Percentiles rank a stretch among this genome's conserved stretches.
These are phyloP conservation scores for Camelina hispida DNA, from an alignment of 345 rosid genomes.

Conservation along the genomic window DNA sequence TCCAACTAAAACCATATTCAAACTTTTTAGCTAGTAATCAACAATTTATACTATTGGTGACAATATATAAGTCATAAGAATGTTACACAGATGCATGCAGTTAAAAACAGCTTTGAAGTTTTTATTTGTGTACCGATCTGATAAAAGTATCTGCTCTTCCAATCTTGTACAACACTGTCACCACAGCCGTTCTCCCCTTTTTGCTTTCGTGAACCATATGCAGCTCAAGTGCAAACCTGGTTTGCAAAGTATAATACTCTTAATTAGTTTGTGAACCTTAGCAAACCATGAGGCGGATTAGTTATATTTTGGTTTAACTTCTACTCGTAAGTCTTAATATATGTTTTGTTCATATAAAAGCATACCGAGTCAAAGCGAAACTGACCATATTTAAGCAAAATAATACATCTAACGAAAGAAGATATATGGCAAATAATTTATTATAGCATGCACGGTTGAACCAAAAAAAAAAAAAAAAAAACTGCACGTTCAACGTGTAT, in stretches of 20 bases:
- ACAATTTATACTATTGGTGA: background rate
- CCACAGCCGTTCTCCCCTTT: slow-evolving; percentile 61
- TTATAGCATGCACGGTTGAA: background rate
- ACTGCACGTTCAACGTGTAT: background rate
- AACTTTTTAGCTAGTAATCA: background rate
- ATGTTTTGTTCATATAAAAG: background rate
- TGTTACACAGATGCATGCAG: background rate
- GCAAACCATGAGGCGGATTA: background rate
- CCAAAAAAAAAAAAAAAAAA: too few relatives aligned
- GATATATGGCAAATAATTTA: too few relatives aligned
- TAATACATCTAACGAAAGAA: background rate
- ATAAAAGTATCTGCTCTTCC: slow-evolving; percentile 80
- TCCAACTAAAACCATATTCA: slow-evolving; percentile 45
- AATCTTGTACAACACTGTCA: slow-evolving; percentile 70
- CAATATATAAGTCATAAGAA: too few relatives aligned
- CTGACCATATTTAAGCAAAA: too few relatives aligned
- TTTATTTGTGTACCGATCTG: slow-evolving; percentile 49
- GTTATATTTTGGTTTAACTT: background rate
- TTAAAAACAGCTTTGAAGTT: background rate
- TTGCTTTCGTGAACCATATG: slow-evolving; percentile 82
- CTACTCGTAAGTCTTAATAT: too few relatives aligned
- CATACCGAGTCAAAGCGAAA: background rate
- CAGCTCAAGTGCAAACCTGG: slow-evolving; percentile 65
- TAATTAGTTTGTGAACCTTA: background rate
- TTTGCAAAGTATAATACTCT: background rate